phyloP scores from a whole-genome alignment of 2,329 filamentous ascomycete genomes.

The Aureobasidium namibiae region DNA sequence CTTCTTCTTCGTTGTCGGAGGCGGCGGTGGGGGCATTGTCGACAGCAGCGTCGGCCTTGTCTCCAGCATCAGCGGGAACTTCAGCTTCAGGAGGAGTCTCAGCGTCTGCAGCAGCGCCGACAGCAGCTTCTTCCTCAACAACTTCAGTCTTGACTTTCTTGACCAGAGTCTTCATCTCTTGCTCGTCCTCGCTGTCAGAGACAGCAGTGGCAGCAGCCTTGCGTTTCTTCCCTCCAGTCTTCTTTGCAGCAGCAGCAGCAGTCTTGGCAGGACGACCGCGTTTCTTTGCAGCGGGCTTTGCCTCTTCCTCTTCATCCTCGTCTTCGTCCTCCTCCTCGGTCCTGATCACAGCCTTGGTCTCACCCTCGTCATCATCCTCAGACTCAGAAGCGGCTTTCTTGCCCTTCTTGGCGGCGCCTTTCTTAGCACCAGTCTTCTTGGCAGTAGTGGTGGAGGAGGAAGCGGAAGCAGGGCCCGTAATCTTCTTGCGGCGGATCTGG shows the following conservation, averaged over 20 bases:
- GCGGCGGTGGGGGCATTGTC: too few relatives aligned
- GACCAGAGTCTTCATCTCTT: neutral
- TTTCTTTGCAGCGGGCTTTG: neutral
- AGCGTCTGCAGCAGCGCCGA: neutral
- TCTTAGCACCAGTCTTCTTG: neutral
- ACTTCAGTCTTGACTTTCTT: neutral
- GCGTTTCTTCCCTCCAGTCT: neutral
- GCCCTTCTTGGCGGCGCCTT: neutral
- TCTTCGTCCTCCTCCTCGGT: neutral
- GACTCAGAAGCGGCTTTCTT: constrained; percentile 4
- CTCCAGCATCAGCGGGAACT: too few relatives aligned
- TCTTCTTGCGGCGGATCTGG: constrained; percentile 22
- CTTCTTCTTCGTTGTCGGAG: neutral
- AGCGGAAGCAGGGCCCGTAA: constrained; percentile 10
- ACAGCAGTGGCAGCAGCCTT: too few relatives aligned
- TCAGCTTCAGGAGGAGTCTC: too few relatives aligned
- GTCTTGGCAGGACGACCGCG: neutral
- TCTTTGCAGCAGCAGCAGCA: neutral
- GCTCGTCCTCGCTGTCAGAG: too few relatives aligned
- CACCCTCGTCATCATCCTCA: neutral
- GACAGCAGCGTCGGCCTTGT: too few relatives aligned
- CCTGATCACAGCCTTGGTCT: neutral
- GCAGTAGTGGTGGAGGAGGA: constrained; percentile 8
- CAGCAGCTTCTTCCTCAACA: neutral
- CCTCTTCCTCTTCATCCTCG: neutral